Base-by-base conservation (phyloP, 2,329 filamentous ascomycete species). In the Thermoascus crustaceus region DNA sequence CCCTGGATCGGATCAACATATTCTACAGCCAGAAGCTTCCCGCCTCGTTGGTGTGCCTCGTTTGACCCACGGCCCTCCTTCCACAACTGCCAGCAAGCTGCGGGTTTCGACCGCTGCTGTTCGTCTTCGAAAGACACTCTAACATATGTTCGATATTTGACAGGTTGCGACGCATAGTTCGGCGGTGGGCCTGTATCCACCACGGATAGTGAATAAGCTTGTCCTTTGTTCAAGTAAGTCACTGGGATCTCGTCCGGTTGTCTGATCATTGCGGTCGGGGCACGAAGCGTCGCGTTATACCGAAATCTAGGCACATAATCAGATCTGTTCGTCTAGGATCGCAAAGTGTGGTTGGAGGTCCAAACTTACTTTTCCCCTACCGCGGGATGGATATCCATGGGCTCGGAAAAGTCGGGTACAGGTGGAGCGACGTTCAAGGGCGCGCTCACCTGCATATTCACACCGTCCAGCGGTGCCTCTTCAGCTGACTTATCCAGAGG, bases 101-200 rank as follows among this genome's bases (percentile, higher is more conserved):
- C 78, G 1, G 87, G 88, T 47, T 85, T 85, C 51, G 81, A 78
- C 42, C 89, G 75, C 59, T 96, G 91, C 56, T 94, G 82, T 42
- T 95, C 87, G 43, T 98, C 91, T 57, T 98, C 89, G 52, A 96
- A 98, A 0, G 89, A 95, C 30, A 98, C 80, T n/a, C 91, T 82
- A 30, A 98, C 76, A 55, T 82, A 94, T 0, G 89, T 96, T 36
- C 91, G 78, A 56, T 95, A 95, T 46, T 75, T 82, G 9, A 80
- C 69, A 6, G 78, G 79, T 4, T 73, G 73, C 0, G n/a, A n/a
- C n/a, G 67, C 58, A 21, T 74, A 65, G 2, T 76, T 71, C 4
- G 80, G 63, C 1, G 72, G 68, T 2, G 82, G 75, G 4, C 71
- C 69, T 0, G 83, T 91, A 54, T 98, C 91, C 30, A 83, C 69